Base-by-base conservation (phyloP, 148 eudicot species). In the Camellia japonica region DNA sequence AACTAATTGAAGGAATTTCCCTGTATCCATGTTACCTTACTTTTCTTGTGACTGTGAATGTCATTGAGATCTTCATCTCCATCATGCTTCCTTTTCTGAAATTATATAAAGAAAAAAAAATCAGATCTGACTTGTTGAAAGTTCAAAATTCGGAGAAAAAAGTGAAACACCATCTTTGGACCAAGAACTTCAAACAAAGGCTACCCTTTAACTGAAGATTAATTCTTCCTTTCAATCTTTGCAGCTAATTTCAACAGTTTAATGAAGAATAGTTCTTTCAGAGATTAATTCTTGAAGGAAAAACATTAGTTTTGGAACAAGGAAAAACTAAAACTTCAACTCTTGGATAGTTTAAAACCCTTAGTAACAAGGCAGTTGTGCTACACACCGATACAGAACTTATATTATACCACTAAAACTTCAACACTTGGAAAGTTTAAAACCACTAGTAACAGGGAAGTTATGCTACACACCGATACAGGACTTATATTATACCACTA, bases 41-140 rank as follows among this genome's bases (percentile, higher is more conserved):
- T 92, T 84, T 89, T 96, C 91, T 96, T 94, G 87, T 91, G 95
- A 75, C 89, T 92, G 71, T 91, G 94, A 83, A 89, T 75, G 76
- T 89, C 99, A 63, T 85, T 89, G 71, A 83, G 84, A 83, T 94
- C 95, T 82, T 89, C 98, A 75, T 92, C 95, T 61, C 91, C 92
- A 61, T 94, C 98, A 86, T 92, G 95, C 90, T 94, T 96, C 87
- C 97, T 92, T 87, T 96, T 96, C 99, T 96, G 90, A 67, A 72
- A 85, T 80, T 54, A 86, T 16, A 75, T 64, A 20, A 49, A 61
- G 62, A 73, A 63, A 58, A 78, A 79, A 78, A 2, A 79, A 73
- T 74, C 18, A 82, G 74, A 82, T 43, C 5, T 38, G 14, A 62
- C 10, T 14, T 47, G 41, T 10, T 30, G 3, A 43, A 41, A 41